These are phyloP conservation scores for Alnus rubra DNA, from an alignment of 306 rosid genomes.

Conservation along the genomic window DNA sequence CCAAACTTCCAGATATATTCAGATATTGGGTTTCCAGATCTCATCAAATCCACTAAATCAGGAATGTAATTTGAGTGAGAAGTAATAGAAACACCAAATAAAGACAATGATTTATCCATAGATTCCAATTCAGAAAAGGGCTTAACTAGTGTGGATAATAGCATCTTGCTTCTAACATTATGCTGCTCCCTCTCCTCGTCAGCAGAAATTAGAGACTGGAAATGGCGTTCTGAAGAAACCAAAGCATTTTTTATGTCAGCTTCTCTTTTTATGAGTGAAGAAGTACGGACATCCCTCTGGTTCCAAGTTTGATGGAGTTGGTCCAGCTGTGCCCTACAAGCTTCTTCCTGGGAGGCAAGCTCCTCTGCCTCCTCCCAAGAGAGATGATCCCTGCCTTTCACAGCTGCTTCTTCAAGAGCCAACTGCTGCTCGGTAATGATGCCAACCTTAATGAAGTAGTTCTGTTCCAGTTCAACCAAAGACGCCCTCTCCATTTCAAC, in stretches of 20 bases:
- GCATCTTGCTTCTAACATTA: conserved; percentile 55
- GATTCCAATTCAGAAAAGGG: conserved; percentile 81
- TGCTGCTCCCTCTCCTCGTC: conserved; percentile 58
- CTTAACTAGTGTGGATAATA: conserved; percentile 63
- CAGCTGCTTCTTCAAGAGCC: conserved; percentile 94
- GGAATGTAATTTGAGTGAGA: conserved; percentile 47
- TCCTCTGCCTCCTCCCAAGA: conserved; percentile 99
- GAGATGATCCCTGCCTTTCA: conserved; percentile 88
- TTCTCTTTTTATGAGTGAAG: conserved; percentile 81
- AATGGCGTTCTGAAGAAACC: conserved; percentile 61
- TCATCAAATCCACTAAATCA: conserved; percentile 56
- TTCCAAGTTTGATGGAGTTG: conserved; percentile 94
- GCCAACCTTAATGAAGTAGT: conserved; percentile 82
- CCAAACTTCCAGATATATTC: conserved; percentile 83
- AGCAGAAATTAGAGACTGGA: conserved; percentile 59
- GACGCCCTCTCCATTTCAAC: conserved; percentile 78
- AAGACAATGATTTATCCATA: conserved; percentile 55
- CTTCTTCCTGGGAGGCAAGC: conserved; percentile 95
- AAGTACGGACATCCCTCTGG: conserved; percentile 71
- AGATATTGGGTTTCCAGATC: conserved; percentile 76
- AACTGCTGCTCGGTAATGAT: conserved; percentile 84
- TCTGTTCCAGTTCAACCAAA: conserved; percentile 79
- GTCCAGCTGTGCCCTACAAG: conserved; percentile 83
- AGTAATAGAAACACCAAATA: conserved; percentile 50
- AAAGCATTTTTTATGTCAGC: conserved; percentile 75